A percentile compares a stretch with the other conserved stretches of the same genome.
Conservation (phyloP, 2,329 filamentous ascomycete genomes). For the Cladophialophora psammophila region DNA sequence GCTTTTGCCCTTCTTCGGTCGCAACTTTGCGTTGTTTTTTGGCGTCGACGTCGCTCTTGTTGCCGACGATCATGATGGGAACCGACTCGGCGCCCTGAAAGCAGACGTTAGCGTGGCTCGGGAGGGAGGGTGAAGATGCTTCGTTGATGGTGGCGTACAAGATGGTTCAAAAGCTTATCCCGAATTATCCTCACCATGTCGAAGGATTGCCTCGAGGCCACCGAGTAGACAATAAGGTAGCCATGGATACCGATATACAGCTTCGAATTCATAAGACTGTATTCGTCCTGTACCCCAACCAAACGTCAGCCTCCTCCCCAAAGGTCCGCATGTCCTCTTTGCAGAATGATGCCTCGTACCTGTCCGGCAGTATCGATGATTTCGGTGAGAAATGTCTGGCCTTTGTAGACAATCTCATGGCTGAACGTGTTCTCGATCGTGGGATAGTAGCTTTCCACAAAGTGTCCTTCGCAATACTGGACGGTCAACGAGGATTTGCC, state of each 20-base stretch:
- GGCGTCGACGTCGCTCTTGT: slow-evolving; percentile 87
- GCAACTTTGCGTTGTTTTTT: slow-evolving; percentile 92
- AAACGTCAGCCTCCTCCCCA: slow-evolving; percentile 3
- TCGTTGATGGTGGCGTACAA: slow-evolving; percentile 64
- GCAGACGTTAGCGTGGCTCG: slow-evolving; percentile 15
- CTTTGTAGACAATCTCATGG: slow-evolving; percentile 91
- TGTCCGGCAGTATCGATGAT: slow-evolving; percentile 98
- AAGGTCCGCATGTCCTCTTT: neutral
- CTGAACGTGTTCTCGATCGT: slow-evolving; percentile 99
- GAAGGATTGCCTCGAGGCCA: slow-evolving; percentile 89
- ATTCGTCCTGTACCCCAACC: slow-evolving; percentile 75
- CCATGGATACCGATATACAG: slow-evolving; percentile 97
- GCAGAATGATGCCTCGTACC: slow-evolving; percentile 56
- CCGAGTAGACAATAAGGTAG: slow-evolving; percentile 98
- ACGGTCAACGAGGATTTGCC: slow-evolving; percentile 98
- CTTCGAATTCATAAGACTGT: slow-evolving; percentile 97
- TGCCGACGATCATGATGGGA: slow-evolving; percentile 92
- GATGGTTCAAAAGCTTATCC: slow-evolving; percentile 95
- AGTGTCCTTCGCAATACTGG: slow-evolving; percentile 95
- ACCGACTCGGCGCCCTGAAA: slow-evolving; percentile 85
- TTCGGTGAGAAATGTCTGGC: slow-evolving; percentile 92
- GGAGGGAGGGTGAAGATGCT: neutral
- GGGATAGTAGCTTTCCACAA: slow-evolving; percentile 98
- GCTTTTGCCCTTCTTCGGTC: slow-evolving; percentile 80
- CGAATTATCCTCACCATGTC: slow-evolving; percentile 97